Conservation (phyloP, 352 stramenopile genomes). For the Phytophthora hibernalis region DNA sequence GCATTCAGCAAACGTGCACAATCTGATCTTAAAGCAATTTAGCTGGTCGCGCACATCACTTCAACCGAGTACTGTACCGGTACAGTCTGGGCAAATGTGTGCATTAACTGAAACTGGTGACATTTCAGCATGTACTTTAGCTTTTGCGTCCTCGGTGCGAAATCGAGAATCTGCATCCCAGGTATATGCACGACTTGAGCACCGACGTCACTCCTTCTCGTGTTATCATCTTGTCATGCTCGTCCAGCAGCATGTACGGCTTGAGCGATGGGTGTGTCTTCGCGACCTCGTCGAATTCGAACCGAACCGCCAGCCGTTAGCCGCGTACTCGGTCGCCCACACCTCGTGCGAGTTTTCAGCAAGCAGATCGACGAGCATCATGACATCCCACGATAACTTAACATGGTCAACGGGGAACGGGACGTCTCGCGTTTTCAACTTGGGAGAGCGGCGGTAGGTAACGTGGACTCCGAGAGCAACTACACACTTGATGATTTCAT, state of each 20-base stretch:
- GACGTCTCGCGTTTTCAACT: constrained; percentile 29
- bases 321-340: constrained; percentile 60
- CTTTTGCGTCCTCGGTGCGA: constrained; percentile 11
- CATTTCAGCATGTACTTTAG: not conserved
- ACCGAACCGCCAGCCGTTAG: constrained; percentile 50
- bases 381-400: constrained; percentile 61
- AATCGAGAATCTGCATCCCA: constrained; percentile 59
- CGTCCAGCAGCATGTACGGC: constrained; percentile 65
- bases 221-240: constrained; percentile 55
- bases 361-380: constrained; percentile 74
- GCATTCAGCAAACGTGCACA: too few species aligned
- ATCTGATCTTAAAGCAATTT: too few species aligned
- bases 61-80: too few species aligned
- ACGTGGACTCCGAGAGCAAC: constrained; percentile 61
- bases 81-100: too few species aligned
- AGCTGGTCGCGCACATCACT: too few species aligned
- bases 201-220: constrained; percentile 56
- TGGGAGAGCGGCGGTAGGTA: constrained; percentile 19
- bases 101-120: not conserved
- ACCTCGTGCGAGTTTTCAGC: constrained; percentile 78
- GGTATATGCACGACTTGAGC: constrained; percentile 62
- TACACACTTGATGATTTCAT: constrained; percentile 69
- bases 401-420: constrained; percentile 46
- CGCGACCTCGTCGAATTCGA: constrained; percentile 45
- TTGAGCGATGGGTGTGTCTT: constrained; percentile 68